These are phyloP conservation scores for Novymonas esmeraldas DNA, from an alignment of 208 protist genomes.

Conservation along the genomic window DNA sequence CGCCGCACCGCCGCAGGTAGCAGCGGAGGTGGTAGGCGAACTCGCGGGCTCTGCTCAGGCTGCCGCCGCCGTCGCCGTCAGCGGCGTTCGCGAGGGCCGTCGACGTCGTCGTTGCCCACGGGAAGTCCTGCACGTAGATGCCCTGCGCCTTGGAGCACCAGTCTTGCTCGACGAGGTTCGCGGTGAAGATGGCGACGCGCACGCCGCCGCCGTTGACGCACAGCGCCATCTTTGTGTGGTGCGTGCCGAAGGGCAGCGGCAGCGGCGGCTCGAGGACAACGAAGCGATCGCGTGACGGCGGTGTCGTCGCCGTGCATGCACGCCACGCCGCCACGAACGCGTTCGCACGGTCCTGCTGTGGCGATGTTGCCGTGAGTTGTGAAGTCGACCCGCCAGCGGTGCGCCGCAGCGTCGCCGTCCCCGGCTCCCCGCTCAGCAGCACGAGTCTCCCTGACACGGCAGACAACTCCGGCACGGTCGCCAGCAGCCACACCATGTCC, in stretches of 20 bases:
- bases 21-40: slow-evolving; percentile 50
- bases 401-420: slow-evolving; percentile 36
- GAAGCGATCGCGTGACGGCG: slow-evolving; percentile 29
- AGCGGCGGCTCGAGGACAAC: slow-evolving; percentile 64
- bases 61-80: background rate
- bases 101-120: slow-evolving; percentile 10
- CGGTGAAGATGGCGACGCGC: slow-evolving; percentile 72
- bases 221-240: slow-evolving; percentile 83
- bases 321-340: slow-evolving; percentile 19
- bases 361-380: slow-evolving; percentile 15
- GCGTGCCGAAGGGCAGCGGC: slow-evolving; percentile 76
- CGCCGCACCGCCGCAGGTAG: slow-evolving; percentile 22
- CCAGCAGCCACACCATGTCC: slow-evolving; percentile 69
- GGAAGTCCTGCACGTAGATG: slow-evolving; percentile 88
- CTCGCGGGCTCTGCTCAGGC: slow-evolving; percentile 18
- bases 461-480: slow-evolving; percentile 38
- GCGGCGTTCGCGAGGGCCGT: background rate
- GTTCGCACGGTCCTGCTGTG: slow-evolving; percentile 18
- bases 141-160: slow-evolving; percentile 77
- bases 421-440: slow-evolving; percentile 63
- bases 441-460: slow-evolving; percentile 34
- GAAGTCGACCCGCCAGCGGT: background rate
- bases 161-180: slow-evolving; percentile 75
- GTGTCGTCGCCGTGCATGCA: background rate
- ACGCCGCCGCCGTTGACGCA: slow-evolving; percentile 59